A percentile compares a stretch with the other conserved stretches of the same genome.
These are phyloP conservation scores for Vitis hybrid DNA, from an alignment of 177 flowering plant genomes.

Conservation along the genomic window DNA sequence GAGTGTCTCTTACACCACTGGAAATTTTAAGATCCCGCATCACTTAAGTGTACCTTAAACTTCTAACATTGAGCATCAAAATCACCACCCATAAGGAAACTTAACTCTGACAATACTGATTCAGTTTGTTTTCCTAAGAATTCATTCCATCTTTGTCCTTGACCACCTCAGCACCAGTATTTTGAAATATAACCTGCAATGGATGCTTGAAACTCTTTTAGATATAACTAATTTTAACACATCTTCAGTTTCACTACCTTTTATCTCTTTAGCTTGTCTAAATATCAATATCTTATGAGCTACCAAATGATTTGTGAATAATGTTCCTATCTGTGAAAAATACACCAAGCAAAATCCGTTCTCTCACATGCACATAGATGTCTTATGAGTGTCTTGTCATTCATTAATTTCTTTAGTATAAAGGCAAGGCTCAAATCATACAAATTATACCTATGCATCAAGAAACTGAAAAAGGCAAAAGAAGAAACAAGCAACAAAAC, in stretches of 20 bases:
- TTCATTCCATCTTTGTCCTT: conserved; percentile 48
- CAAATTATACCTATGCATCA: too few species aligned
- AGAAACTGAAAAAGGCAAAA: too few species aligned
- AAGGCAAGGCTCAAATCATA: conserved; percentile 51
- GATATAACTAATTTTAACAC: conserved; percentile 28
- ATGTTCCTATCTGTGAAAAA: conserved; percentile 68
- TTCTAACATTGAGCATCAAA: conserved; percentile 33
- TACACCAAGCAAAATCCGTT: conserved; percentile 59
- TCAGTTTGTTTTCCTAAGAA: conserved; percentile 76
- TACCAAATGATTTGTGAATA: conserved; percentile 66
- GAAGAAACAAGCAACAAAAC: too few species aligned
- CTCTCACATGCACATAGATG: conserved; percentile 71
- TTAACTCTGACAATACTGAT: conserved; percentile 66
- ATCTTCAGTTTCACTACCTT: conserved; percentile 10
- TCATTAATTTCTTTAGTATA: conserved; percentile 65
- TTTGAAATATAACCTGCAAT: conserved; percentile 60
- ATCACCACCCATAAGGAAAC: conserved; percentile 61
- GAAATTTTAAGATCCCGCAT: conserved; percentile 25
- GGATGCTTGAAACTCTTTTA: conserved; percentile 29
- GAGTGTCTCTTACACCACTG: too few species aligned
- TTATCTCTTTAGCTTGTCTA: conserved; percentile 31
- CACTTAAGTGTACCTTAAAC: conserved; percentile 20
- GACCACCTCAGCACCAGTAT: conserved; percentile 62
- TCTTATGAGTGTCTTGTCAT: conserved; percentile 53
- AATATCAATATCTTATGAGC: conserved; percentile 43